A percentile compares a stretch with the other conserved stretches of the same genome.
Evolutionary conservation across 2,329 filamentous ascomycete species (phyloP).

Genomic region (Trichophyton verrucosum): DNA sequence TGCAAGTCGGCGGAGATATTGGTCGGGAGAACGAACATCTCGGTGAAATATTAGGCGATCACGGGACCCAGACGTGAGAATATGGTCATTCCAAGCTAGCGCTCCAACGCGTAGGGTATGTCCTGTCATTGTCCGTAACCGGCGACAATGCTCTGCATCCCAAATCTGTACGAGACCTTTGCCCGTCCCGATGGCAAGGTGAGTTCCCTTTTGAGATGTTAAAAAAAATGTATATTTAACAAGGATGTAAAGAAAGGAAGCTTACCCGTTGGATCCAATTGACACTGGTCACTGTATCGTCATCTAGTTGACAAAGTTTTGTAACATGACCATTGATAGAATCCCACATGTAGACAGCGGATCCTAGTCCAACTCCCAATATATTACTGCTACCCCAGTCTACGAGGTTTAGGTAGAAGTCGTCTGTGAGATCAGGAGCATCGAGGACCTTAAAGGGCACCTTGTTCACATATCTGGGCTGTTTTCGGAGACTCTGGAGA

Average conservation of each 20-base stretch:
- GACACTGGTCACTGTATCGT: slow-evolving; percentile 91
- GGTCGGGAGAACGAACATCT: slow-evolving; percentile 83
- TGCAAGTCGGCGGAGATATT: slow-evolving; percentile 73
- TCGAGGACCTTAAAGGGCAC: slow-evolving; percentile 97
- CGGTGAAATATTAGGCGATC: slow-evolving; percentile 91
- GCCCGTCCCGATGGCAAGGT: slow-evolving; percentile 86
- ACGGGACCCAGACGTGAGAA: slow-evolving; percentile 85
- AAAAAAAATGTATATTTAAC: slow-evolving; percentile 7
- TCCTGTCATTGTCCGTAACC: slow-evolving; percentile 89
- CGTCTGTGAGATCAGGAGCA: slow-evolving; percentile 87
- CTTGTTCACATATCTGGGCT: slow-evolving; percentile 82
- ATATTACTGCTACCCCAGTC: slow-evolving; percentile 97
- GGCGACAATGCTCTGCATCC: slow-evolving; percentile 78
- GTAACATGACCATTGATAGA: slow-evolving; percentile 81
- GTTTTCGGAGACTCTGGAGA: slow-evolving; percentile 77
- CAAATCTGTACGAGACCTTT: slow-evolving; percentile 95
- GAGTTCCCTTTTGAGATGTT: slow-evolving; percentile 52
- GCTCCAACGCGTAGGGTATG: slow-evolving; percentile 89
- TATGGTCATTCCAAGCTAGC: slow-evolving; percentile 95
- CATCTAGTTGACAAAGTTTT: slow-evolving; percentile 81
- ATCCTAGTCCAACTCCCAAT: slow-evolving; percentile 80
- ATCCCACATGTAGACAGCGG: slow-evolving; percentile 98
- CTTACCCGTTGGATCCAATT: slow-evolving; percentile 85
- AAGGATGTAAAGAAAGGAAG: slow-evolving; percentile 2
- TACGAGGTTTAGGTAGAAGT: slow-evolving; percentile 94